A percentile compares a stretch with the other conserved stretches of the same genome.
phyloP scores from a whole-genome alignment of 208 protist genomes.

The Trypanosoma platydactyli region DNA sequence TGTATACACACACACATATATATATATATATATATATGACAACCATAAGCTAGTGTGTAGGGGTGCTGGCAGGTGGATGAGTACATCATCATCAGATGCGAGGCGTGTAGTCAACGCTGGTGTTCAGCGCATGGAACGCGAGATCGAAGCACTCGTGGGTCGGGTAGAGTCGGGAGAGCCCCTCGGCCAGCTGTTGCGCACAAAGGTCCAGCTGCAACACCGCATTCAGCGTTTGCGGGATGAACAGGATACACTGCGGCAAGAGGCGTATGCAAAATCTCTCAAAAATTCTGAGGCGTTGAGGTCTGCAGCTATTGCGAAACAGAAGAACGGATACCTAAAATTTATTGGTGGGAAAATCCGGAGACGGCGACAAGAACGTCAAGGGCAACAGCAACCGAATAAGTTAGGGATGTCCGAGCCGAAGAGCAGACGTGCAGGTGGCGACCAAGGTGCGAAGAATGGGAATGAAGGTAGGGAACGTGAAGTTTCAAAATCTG shows the following conservation, averaged over 20 bases:
- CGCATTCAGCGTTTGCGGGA: constrained; percentile 22
- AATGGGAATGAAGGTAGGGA: not conserved
- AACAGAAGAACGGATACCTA: not conserved
- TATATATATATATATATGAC: too few relatives aligned
- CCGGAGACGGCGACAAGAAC: not conserved
- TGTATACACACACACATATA: not conserved
- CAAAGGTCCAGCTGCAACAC: constrained; percentile 18
- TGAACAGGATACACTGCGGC: constrained; percentile 7
- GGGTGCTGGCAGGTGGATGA: not conserved
- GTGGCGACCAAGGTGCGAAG: not conserved
- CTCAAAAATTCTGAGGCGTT: not conserved
- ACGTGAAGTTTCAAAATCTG: too few relatives aligned
- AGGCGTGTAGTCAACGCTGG: not conserved
- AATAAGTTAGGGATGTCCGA: too few relatives aligned
- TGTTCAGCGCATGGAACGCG: constrained; percentile 1
- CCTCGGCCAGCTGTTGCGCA: constrained; percentile 5
- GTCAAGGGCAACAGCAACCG: not conserved
- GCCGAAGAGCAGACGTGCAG: too few relatives aligned
- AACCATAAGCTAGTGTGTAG: not conserved
- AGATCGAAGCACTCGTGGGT: not conserved
- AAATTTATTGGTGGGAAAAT: not conserved
- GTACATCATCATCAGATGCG: not conserved
- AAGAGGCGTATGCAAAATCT: constrained; percentile 2
- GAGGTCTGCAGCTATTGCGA: not conserved
- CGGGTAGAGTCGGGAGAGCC: not conserved